A percentile compares a stretch with the other conserved stretches of the same genome.
phyloP scores from a whole-genome alignment of 768 basidiomycete species.

The Cystoderma amianthinum region DNA sequence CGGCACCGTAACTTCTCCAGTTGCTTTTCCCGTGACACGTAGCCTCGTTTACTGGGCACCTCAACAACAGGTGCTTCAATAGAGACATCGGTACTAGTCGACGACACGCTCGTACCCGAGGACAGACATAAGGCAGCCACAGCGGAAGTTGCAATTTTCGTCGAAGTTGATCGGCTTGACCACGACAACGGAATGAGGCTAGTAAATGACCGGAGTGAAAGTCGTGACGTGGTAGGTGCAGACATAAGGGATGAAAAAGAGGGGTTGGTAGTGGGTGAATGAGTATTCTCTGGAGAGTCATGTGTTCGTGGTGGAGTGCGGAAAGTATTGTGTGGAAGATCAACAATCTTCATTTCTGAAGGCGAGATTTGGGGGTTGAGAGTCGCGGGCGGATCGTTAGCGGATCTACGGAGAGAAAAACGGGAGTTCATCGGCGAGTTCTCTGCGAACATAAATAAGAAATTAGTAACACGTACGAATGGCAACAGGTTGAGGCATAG shows the following conservation, averaged over 20 bases:
- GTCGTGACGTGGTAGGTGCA: conserved; percentile 46
- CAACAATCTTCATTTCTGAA: conserved; percentile 32
- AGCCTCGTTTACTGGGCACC: conserved; percentile 22
- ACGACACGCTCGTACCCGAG: conserved; percentile 2
- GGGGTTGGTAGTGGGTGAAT: conserved; percentile 5
- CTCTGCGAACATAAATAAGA: conserved; percentile 26
- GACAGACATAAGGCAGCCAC: conserved; percentile 6
- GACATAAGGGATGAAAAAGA: conserved; percentile 41
- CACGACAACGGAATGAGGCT: conserved; percentile 53
- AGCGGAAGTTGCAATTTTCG: conserved; percentile 8
- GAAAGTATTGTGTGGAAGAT: conserved; percentile 14
- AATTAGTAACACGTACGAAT: conserved; percentile 60
- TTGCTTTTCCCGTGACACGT: conserved; percentile 61
- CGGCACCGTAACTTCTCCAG: conserved; percentile 54
- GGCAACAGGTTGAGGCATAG: conserved; percentile 41
- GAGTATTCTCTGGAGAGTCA: background rate
- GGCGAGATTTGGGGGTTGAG: conserved; percentile 9
- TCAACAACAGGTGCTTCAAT: background rate
- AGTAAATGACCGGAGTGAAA: conserved; percentile 54
- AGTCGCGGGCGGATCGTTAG: conserved; percentile 18
- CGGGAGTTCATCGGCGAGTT: conserved; percentile 25
- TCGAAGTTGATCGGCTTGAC: conserved; percentile 24
- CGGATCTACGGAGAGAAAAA: conserved; percentile 31
- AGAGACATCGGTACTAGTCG: conserved; percentile 1
- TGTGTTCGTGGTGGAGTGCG: background rate